Conservation (phyloP, 2,329 filamentous ascomycete species). For the Myriosclerotinia duriaeana region DNA sequence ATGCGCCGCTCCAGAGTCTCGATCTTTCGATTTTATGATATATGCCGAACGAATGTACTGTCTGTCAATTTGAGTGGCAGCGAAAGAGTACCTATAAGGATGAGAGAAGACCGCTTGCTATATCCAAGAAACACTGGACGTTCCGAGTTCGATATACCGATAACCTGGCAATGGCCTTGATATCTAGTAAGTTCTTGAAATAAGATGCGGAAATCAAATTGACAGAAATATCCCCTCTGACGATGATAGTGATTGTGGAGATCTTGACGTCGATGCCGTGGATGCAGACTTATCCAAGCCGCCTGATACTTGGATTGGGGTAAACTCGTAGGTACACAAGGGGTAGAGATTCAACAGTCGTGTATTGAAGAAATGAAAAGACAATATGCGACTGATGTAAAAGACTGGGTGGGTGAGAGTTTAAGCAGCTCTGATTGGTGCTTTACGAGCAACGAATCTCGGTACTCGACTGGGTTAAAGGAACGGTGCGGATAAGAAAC, state of each 20-base stretch:
- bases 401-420: constrained; percentile 18
- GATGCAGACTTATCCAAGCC: neutral
- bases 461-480: constrained; percentile 21
- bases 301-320: constrained; percentile 7
- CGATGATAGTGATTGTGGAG: neutral
- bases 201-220: constrained; percentile 2
- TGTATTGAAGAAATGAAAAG: constrained; percentile 15
- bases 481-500: constrained; percentile 18
- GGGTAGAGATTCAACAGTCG: constrained; percentile 12
- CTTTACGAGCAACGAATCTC: constrained; percentile 16
- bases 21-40: neutral
- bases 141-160: neutral
- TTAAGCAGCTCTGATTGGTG: constrained; percentile 19
- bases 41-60: neutral
- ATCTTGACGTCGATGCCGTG: constrained; percentile 1
- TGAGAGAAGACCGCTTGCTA: neutral
- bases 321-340: constrained; percentile 16
- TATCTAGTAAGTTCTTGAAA: constrained; percentile 14
- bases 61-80: neutral
- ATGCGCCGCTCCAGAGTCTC: neutral
- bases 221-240: neutral
- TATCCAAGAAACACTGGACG: neutral
- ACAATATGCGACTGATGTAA: constrained; percentile 20
- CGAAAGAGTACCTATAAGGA: neutral
- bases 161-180: neutral